Base-by-base conservation (phyloP, 2,329 filamentous ascomycete genomes). In the Decorospora gaudefroyi region DNA sequence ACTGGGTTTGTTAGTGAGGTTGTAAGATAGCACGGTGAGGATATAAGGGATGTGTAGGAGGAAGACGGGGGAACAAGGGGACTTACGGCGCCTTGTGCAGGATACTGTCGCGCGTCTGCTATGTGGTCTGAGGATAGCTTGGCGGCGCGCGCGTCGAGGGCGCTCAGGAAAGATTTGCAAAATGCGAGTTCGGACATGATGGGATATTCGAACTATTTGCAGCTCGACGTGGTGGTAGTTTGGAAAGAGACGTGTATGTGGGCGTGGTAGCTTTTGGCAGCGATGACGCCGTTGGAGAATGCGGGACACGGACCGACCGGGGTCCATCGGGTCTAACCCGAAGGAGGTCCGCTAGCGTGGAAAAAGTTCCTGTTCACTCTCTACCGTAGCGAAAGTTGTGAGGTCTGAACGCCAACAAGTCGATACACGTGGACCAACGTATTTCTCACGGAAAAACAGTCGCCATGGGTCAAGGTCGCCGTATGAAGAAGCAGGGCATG, bases 401-500 rank as follows among this genome's bases (percentile, higher is more conserved):
- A 36, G 43, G 45, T 37, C 39, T 49, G 46, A 39, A 44, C 42
- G 44, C 32, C 46, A 42, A 45, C 47, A 40, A 39, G 38, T 42
- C 36, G 15, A 15, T 42, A 38, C 41, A 30, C 17, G 19, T 21
- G 17, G 26, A 43, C 37, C 26, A 29, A 41, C 25, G n/a, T n/a
- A n/a, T n/a, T n/a, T 17, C 5, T n/a, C 16, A 17, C 7, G 11
- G 2, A 35, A 37, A 29, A 37, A 39, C 42, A 26, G 42, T 50
- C 46, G 67, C 54, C 27, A 96, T 96, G 91, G 91, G 90, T 77
- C 82, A 84, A 51, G 88, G 90, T 71, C 87, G 90, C 70, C 89
- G 91, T 64, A 95, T 96, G 86, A 88, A 91, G 72, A 96, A 96
- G 76, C 93, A 97, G 81, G 92, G 90, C 42, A 79, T 86, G 55